Evolutionary conservation across 1,284 basidiomycete species (phyloP).

Genomic region (Tetrapyrgos nigripes): DNA sequence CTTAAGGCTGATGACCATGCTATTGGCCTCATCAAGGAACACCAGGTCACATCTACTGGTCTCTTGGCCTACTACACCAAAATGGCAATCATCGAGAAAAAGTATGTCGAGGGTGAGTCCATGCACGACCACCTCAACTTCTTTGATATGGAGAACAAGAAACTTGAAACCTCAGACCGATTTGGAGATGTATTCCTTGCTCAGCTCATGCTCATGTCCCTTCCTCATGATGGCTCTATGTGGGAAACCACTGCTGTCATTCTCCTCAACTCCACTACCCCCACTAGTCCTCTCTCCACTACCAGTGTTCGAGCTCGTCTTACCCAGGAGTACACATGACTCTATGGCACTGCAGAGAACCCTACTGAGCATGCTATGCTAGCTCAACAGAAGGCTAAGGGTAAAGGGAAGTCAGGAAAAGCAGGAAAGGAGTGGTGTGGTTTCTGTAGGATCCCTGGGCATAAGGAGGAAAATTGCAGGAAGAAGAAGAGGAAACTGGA

Average conservation of each 20-base stretch:
- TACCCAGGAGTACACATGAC: background rate
- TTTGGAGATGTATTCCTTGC: background rate
- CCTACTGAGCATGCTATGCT: background rate
- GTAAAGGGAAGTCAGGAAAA: background rate
- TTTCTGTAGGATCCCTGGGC: background rate
- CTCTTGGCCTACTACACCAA: too few species aligned
- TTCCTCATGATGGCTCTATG: background rate
- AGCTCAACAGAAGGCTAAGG: background rate
- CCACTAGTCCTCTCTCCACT: background rate
- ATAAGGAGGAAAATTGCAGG: background rate
- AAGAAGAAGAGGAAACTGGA: background rate
- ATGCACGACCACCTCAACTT: background rate
- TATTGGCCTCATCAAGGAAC: too few species aligned
- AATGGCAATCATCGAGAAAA: background rate
- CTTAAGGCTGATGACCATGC: too few species aligned
- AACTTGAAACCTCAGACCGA: background rate
- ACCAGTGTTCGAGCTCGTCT: background rate
- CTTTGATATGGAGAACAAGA: too few species aligned
- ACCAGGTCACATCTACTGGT: too few species aligned
- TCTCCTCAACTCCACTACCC: background rate
- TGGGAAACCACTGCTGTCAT: background rate
- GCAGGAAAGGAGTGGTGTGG: too few species aligned
- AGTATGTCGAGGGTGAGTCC: background rate
- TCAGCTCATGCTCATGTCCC: slow-evolving; percentile 6
- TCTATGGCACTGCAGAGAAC: background rate